phyloP scores from a whole-genome alignment of 1,139 yeast genomes.

The Pichia cactophila region DNA sequence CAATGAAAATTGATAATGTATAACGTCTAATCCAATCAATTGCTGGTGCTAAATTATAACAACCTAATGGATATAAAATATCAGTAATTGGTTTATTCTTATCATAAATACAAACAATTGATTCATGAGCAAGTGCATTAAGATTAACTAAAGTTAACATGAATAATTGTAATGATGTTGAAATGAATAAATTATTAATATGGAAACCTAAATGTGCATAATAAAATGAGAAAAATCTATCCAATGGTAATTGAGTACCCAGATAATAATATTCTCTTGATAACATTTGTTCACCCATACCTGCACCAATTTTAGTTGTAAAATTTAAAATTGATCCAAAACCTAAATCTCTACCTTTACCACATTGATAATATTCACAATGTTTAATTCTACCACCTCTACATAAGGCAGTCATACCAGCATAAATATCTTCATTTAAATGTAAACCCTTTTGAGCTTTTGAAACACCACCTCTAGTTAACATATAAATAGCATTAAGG shows the following conservation, averaged over 20 bases:
- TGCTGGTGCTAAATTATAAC: slow-evolving; percentile 87
- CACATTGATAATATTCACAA: slow-evolving; percentile 52
- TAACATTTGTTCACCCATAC: slow-evolving; percentile 52
- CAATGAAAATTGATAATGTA: slow-evolving; percentile 95
- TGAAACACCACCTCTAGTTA: slow-evolving; percentile 50
- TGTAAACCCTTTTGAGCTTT: slow-evolving; percentile 51
- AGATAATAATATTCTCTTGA: slow-evolving; percentile 59
- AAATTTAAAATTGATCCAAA: slow-evolving; percentile 47
- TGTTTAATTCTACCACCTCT: slow-evolving; percentile 51
- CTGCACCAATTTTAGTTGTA: slow-evolving; percentile 51
- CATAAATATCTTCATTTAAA: slow-evolving; percentile 49
- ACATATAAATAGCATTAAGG: slow-evolving; percentile 58
- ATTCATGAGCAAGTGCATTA: slow-evolving; percentile 85
- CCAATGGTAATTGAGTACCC: slow-evolving; percentile 53
- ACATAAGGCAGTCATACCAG: slow-evolving; percentile 46
- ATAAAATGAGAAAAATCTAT: slow-evolving; percentile 44
- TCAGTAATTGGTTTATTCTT: slow-evolving; percentile 82
- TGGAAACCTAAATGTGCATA: slow-evolving; percentile 55
- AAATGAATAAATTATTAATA: slow-evolving; percentile 48
- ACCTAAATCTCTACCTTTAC: slow-evolving; percentile 50
- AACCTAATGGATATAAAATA: slow-evolving; percentile 78
- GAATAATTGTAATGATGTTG: slow-evolving; percentile 85
- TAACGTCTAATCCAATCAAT: slow-evolving; percentile 97
- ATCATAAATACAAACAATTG: slow-evolving; percentile 79
- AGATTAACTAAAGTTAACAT: slow-evolving; percentile 87